Percentiles rank a stretch among this genome's conserved stretches.
These are phyloP conservation scores for Cafeteria roenbergensis DNA, from an alignment of 108 stramenopile species.

Conservation along the genomic window DNA sequence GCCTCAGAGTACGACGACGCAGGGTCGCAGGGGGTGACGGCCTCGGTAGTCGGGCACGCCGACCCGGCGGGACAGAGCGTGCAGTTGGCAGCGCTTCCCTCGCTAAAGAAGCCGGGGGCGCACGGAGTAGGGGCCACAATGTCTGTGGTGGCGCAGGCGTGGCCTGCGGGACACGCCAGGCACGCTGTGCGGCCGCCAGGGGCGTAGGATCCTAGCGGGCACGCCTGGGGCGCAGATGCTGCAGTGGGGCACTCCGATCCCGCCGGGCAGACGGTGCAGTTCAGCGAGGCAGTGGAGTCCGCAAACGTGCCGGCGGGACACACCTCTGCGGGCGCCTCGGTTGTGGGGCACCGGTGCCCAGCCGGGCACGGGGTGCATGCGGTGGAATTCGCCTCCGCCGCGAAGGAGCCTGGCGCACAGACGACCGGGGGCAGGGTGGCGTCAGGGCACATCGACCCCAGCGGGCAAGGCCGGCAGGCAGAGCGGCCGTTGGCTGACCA, in stretches of 20 bases:
- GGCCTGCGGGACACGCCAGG: neutral
- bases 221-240: neutral
- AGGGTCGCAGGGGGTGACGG: neutral
- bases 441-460: neutral
- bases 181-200: neutral
- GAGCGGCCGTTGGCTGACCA: too few relatives aligned
- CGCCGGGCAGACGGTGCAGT: conserved; percentile 4
- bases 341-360: neutral
- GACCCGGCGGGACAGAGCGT: neutral
- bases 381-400: neutral
- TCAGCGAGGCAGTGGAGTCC: too few relatives aligned
- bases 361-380: neutral
- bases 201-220: neutral
- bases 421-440: neutral
- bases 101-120: neutral
- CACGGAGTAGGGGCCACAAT: neutral
- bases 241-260: neutral
- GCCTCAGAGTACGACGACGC: conserved; percentile 24
- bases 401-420: neutral
- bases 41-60: neutral
- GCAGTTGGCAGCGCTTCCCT: neutral
- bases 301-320: conserved; percentile 3
- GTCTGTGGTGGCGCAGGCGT: neutral
- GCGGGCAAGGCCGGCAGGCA: neutral
- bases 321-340: neutral